Evolutionary conservation across 1,139 yeast species (phyloP), one percentile per base, ranked within the genome.

Genomic region (Suhomyces guaymorum): DNA sequence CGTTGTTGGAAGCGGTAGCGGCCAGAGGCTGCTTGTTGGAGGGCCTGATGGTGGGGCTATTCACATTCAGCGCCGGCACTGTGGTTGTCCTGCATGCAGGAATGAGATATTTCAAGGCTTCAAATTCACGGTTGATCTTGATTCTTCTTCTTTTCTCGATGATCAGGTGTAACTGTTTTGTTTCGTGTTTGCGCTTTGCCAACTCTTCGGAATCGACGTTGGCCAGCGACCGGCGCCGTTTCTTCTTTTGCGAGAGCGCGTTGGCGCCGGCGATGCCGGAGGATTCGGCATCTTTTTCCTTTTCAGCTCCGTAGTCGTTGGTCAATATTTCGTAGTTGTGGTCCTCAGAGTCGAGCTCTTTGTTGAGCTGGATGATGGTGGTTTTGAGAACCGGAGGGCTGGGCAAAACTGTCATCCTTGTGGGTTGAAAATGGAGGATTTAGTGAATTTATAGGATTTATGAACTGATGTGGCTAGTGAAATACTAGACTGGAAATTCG

Each of bases 71-170:
- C 17, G 40, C 32, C 24, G 42, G 47, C 12, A n/a, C n/a, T n/a
- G 50, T 44, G 15, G 70, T 63, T 18, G 62, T 58, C 25, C 84
- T 63, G 55, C 95, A 86, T 9, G 94, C 90, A 2, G 95, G 95
- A 14, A 86, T 81, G 33, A 86, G 62, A 48, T 74, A 80, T 52
- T 86, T 83, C 42, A 86, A 69, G 2, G 92, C 89, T 52, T 84
- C 94, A 54, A 85, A 86, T 56, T 86, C 94, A 39, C 90, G 68
- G 57, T 86, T 86, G 65, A 86, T 83, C 55, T 84, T 83, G 38
- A 82, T 74, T 38, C 95, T 66, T 47, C 95, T 70, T 48, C 88
- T 75, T 50, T 87, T 82, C 54, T 86, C 95, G 44, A 86, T 86
- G 29, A 83, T 81, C 6, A 88, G 80, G 56, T 86, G 95, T 20